Evolutionary conservation across 2,329 filamentous ascomycete genomes (phyloP).

Genomic region (Colletotrichum somersetense): DNA sequence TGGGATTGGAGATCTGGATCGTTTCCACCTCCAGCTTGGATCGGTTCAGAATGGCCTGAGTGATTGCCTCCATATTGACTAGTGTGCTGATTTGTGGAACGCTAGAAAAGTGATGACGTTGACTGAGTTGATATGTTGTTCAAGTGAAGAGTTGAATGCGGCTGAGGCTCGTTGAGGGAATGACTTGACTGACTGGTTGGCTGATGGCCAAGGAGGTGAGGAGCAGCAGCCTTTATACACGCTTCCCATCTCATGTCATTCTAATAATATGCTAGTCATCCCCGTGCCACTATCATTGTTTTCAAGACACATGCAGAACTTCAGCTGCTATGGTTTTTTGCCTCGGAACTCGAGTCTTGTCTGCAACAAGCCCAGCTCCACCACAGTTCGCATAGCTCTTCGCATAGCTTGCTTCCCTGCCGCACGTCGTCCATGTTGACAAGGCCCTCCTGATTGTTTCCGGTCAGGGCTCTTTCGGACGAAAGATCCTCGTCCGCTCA

Average conservation of each 20-base stretch:
- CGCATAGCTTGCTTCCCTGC: constrained; percentile 36
- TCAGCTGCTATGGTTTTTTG: constrained; percentile 29
- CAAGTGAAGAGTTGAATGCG: constrained; percentile 12
- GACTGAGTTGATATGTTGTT: constrained; percentile 5
- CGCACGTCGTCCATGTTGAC: constrained; percentile 12
- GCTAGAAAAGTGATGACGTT: constrained; percentile 29
- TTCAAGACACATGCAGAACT: constrained; percentile 38
- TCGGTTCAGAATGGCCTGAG: constrained; percentile 48
- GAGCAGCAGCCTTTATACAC: constrained; percentile 29
- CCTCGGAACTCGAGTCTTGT: constrained; percentile 36
- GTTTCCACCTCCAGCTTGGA: constrained; percentile 47
- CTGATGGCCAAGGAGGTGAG: background rate
- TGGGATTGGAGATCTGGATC: constrained; percentile 49
- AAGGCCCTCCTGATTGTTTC: constrained; percentile 25
- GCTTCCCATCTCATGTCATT: constrained; percentile 10
- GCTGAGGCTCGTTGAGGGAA: background rate
- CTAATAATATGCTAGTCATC: constrained; percentile 32
- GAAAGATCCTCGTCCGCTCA: constrained; percentile 13
- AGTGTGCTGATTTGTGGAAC: constrained; percentile 21
- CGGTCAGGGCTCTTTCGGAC: constrained; percentile 15
- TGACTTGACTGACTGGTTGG: background rate
- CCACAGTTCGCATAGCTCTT: constrained; percentile 35
- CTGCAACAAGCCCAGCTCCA: constrained; percentile 31
- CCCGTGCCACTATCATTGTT: constrained; percentile 1
- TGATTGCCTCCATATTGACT: constrained; percentile 46